Evolutionary conservation across 2,329 filamentous ascomycete species (phyloP).

Genomic region (Stemphylium vesicarium): DNA sequence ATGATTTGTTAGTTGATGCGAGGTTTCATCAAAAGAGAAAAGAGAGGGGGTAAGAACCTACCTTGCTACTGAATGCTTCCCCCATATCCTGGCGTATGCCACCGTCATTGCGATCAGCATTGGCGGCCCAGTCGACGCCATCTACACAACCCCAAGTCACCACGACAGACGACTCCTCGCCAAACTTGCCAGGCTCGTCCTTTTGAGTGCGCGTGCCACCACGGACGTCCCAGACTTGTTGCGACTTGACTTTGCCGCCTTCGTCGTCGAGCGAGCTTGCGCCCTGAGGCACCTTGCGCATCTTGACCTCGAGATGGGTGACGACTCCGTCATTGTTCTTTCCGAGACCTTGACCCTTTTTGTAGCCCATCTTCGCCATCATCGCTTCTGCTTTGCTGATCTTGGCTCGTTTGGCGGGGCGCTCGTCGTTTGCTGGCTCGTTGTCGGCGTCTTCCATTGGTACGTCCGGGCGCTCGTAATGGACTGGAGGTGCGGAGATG

Average conservation of each 20-base stretch:
- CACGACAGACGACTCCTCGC: conserved; percentile 78
- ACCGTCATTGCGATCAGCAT: conserved; percentile 67
- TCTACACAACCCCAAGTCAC: conserved; percentile 85
- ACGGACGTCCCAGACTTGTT: conserved; percentile 71
- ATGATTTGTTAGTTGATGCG: conserved; percentile 9
- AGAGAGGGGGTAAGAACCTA: too few relatives aligned
- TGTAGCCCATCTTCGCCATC: conserved; percentile 94
- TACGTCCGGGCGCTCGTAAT: conserved; percentile 60
- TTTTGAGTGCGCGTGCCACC: conserved; percentile 65
- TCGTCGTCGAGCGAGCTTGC: conserved; percentile 33
- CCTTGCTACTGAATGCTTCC: conserved; percentile 86
- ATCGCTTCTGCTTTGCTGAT: conserved; percentile 72
- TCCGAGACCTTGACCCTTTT: conserved; percentile 84
- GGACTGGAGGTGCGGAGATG: conserved; percentile 82
- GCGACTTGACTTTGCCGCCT: conserved; percentile 58
- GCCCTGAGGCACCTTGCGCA: conserved; percentile 27
- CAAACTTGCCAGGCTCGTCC: conserved; percentile 46
- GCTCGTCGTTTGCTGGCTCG: conserved; percentile 42
- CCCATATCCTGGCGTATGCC: conserved; percentile 91
- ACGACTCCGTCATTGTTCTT: conserved; percentile 82
- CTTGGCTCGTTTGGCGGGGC: conserved; percentile 48
- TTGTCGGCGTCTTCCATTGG: conserved; percentile 18
- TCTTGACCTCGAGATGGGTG: conserved; percentile 75
- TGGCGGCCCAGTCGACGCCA: conserved; percentile 79
- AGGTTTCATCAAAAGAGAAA: too few relatives aligned